phyloP scores from a whole-genome alignment of 768 basidiomycete genomes.

The Royoungia palumana region DNA sequence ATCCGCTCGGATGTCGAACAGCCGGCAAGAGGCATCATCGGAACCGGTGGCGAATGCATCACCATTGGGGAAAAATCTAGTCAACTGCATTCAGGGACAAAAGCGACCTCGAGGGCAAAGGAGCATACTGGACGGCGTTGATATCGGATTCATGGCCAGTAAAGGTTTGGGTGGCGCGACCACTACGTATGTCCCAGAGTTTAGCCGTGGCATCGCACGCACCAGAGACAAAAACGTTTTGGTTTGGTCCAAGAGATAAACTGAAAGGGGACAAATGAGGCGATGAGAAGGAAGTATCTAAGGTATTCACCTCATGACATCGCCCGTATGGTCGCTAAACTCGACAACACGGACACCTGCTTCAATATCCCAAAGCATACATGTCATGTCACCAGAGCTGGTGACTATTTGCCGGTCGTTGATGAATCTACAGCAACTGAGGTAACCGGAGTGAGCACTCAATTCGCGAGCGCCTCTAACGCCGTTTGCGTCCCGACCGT shows the following conservation, averaged over 20 bases:
- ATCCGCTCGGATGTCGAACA: slow-evolving; percentile 98
- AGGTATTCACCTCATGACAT: slow-evolving; percentile 91
- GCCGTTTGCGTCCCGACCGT: slow-evolving; percentile 67
- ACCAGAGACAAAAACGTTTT: slow-evolving; percentile 96
- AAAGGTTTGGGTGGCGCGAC: slow-evolving; percentile 97
- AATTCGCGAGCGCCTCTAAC: slow-evolving; percentile 92
- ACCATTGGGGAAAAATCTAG: slow-evolving; percentile 98
- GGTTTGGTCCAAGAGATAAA: slow-evolving; percentile 89
- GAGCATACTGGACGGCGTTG: slow-evolving; percentile 92
- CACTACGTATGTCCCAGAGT: slow-evolving; percentile 97
- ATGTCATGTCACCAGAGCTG: slow-evolving; percentile 98
- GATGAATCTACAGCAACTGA: slow-evolving; percentile 97
- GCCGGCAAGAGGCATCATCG: slow-evolving; percentile 96
- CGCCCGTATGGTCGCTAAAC: slow-evolving; percentile 98
- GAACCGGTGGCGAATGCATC: slow-evolving; percentile 99
- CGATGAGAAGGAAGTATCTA: slow-evolving; percentile 2
- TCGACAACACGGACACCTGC: slow-evolving; percentile 96
- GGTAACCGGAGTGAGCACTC: slow-evolving; percentile 96
- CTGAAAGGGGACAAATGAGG: slow-evolving; percentile 40
- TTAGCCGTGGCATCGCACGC: slow-evolving; percentile 99
- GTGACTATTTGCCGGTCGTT: slow-evolving; percentile 99
- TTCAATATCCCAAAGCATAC: slow-evolving; percentile 99
- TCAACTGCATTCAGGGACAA: slow-evolving; percentile 8
- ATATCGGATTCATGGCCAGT: slow-evolving; percentile 99
- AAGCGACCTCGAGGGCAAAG: neutral